phyloP scores from a whole-genome alignment of 2,329 filamentous ascomycete species.

The Xylaria hypoxylon region DNA sequence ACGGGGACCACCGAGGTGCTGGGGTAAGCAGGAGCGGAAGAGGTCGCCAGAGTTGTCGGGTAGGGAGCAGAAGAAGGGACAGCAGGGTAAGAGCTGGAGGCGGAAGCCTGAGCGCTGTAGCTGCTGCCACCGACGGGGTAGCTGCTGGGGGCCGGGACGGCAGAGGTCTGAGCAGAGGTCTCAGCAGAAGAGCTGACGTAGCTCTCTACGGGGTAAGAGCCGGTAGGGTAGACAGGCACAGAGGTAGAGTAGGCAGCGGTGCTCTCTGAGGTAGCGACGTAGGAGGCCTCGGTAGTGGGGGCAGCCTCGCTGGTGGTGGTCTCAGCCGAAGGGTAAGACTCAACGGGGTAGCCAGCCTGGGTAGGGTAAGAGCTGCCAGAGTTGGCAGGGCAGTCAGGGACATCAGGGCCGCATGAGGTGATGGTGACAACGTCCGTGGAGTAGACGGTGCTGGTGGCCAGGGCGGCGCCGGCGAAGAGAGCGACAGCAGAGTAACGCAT shows the following conservation, averaged over 20 bases:
- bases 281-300: slow-evolving; percentile 20
- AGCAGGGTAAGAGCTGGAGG: slow-evolving; percentile 46
- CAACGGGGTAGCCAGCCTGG: slow-evolving; percentile 54
- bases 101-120: slow-evolving; percentile 23
- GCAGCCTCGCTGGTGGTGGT: slow-evolving; percentile 29
- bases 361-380: slow-evolving; percentile 53
- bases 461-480: slow-evolving; percentile 62
- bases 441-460: slow-evolving; percentile 64
- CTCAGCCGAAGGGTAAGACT: slow-evolving; percentile 30
- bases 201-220: slow-evolving; percentile 17
- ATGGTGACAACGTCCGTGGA: slow-evolving; percentile 69
- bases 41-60: slow-evolving; percentile 44
- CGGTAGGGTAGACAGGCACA: slow-evolving; percentile 14
- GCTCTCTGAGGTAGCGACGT: background rate
- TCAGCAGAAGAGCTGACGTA: slow-evolving; percentile 9
- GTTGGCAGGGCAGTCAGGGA: slow-evolving; percentile 70
- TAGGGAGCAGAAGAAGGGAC: slow-evolving; percentile 35
- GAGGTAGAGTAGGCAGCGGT: slow-evolving; percentile 14
- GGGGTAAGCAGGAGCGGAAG: slow-evolving; percentile 55
- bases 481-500: slow-evolving; percentile 71
- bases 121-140: slow-evolving; percentile 38
- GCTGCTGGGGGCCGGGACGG: slow-evolving; percentile 28
- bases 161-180: slow-evolving; percentile 17
- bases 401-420: slow-evolving; percentile 70
- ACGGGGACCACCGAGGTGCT: slow-evolving; percentile 57